These are phyloP conservation scores for Tuber indicum DNA, from an alignment of 495 filamentous ascomycete genomes.

Conservation along the genomic window DNA sequence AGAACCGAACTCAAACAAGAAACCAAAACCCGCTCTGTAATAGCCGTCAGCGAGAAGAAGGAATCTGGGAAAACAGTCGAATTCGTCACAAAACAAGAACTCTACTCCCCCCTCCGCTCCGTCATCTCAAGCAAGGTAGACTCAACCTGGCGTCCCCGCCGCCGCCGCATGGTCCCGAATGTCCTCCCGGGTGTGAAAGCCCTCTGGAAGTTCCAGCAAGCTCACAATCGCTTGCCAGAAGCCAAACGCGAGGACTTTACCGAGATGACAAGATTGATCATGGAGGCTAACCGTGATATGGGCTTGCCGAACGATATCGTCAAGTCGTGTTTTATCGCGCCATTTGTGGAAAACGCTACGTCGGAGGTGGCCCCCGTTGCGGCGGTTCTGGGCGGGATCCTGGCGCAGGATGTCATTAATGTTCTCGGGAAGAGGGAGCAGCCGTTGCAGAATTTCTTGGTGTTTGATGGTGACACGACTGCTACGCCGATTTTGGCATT, in stretches of 20 bases:
- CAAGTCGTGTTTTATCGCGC: slow-evolving; percentile 60
- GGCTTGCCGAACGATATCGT: slow-evolving; percentile 71
- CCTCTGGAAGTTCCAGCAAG: slow-evolving; percentile 40
- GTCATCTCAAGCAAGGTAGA: slow-evolving; percentile 50
- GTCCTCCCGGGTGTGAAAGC: slow-evolving; percentile 40
- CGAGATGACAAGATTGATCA: slow-evolving; percentile 63
- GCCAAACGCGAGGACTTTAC: slow-evolving; percentile 36
- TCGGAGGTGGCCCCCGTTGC: slow-evolving; percentile 76
- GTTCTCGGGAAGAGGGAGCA: slow-evolving; percentile 84
- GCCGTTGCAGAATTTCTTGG: slow-evolving; percentile 85
- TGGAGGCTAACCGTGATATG: slow-evolving; percentile 65
- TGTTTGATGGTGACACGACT: slow-evolving; percentile 80
- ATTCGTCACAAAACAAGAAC: slow-evolving; percentile 84
- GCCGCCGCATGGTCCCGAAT: slow-evolving; percentile 54
- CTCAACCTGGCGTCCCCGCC: slow-evolving; percentile 47
- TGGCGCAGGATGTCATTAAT: slow-evolving; percentile 96
- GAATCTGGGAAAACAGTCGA: slow-evolving; percentile 70
- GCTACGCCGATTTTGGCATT: slow-evolving; percentile 73
- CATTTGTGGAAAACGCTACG: slow-evolving; percentile 37
- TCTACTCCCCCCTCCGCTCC: slow-evolving; percentile 54
- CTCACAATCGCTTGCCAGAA: slow-evolving; percentile 28
- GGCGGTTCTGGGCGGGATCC: slow-evolving; percentile 78
- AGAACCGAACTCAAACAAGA: slow-evolving; percentile 59
- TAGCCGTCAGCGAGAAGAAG: slow-evolving; percentile 63
- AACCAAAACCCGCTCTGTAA: slow-evolving; percentile 67